Evolutionary conservation across 73 alveolate species (phyloP).

Genomic region (Tetrahymena thermophila): DNA sequence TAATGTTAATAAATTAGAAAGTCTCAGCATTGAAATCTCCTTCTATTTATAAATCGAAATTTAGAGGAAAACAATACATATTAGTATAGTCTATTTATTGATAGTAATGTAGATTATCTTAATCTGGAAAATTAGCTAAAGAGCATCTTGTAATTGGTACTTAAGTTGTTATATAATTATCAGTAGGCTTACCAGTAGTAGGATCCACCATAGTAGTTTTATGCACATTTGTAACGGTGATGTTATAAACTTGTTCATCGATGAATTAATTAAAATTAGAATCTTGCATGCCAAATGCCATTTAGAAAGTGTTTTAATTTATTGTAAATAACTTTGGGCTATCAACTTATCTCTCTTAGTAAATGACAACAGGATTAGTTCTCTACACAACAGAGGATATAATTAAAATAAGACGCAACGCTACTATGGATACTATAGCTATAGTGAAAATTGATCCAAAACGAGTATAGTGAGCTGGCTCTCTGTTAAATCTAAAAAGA

Average conservation of each 20-base stretch:
- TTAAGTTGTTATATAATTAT: background rate
- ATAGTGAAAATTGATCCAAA: background rate
- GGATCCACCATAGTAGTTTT: background rate
- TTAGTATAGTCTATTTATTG: background rate
- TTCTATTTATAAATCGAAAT: background rate
- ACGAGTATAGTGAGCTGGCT: background rate
- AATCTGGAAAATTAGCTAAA: background rate
- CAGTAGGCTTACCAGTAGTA: background rate
- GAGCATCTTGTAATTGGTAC: background rate
- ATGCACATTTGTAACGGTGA: background rate
- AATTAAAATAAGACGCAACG: background rate
- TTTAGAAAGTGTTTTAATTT: background rate
- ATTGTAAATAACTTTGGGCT: background rate
- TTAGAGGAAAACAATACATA: background rate
- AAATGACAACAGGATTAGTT: background rate
- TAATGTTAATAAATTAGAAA: background rate
- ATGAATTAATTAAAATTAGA: background rate
- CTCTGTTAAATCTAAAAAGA: background rate
- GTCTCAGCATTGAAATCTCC: background rate
- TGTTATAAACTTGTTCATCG: background rate
- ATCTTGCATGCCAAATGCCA: background rate
- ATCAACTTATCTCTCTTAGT: background rate
- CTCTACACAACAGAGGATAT: background rate
- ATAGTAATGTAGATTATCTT: background rate
- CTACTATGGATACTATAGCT: background rate